phyloP scores from a whole-genome alignment of 2,329 filamentous ascomycete genomes.

The Colletotrichum lini region DNA sequence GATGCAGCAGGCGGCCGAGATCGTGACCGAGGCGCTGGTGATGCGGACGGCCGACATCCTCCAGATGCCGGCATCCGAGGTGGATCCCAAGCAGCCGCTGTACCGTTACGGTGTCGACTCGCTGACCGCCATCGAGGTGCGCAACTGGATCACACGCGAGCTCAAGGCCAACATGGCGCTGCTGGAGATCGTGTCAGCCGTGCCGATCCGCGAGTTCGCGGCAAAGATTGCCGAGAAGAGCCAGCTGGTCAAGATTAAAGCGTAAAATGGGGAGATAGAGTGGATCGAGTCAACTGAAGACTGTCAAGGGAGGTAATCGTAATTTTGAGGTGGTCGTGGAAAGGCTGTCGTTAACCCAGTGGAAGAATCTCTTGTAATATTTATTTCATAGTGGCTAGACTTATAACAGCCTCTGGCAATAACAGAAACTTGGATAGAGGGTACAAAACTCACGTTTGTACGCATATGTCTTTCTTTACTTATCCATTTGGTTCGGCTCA shows the following conservation, averaged over 20 bases:
- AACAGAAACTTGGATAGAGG: too few species aligned
- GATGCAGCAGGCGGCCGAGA: constrained; percentile 48
- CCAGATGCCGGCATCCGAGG: constrained; percentile 37
- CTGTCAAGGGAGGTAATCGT: too few species aligned
- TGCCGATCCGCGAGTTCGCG: constrained; percentile 56
- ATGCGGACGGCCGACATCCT: constrained; percentile 15
- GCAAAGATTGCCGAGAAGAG: constrained; percentile 53
- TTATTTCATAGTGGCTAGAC: too few species aligned
- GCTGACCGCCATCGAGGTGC: constrained; percentile 43
- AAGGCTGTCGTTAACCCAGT: too few species aligned
- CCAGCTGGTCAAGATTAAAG: constrained; percentile 15
- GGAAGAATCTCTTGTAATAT: too few species aligned
- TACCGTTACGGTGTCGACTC: constrained; percentile 46
- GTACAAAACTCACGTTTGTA: too few species aligned
- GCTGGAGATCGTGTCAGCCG: constrained; percentile 63
- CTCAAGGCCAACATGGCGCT: constrained; percentile 61
- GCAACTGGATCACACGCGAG: constrained; percentile 56
- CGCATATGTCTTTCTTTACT: too few species aligned
- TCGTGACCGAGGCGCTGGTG: constrained; percentile 54
- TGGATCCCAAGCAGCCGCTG: constrained; percentile 42
- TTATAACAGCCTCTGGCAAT: too few species aligned
- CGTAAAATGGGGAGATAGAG: too few species aligned
- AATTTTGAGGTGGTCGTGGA: too few species aligned
- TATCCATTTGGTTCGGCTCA: too few species aligned
- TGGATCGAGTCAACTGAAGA: too few species aligned